These are phyloP conservation scores for Royoungia palumana DNA, from an alignment of 768 basidiomycete species.

Conservation along the genomic window DNA sequence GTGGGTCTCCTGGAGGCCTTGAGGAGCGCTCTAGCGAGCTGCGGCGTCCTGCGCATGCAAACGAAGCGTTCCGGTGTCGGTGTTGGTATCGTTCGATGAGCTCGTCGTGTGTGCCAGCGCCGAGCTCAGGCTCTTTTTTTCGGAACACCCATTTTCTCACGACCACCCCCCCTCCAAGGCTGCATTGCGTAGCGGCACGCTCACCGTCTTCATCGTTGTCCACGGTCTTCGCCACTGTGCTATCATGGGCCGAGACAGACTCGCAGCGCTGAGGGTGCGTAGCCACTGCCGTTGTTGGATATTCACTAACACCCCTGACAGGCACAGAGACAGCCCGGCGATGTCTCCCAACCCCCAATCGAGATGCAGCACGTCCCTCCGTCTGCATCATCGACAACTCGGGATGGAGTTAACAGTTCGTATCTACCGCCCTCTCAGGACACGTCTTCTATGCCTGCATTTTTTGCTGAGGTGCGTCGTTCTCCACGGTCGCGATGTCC, in stretches of 20 bases:
- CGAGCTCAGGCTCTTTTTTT: background rate
- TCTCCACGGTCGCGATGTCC: background rate
- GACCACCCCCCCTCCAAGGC: background rate
- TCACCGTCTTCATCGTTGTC: background rate
- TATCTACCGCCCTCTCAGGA: conserved; percentile 8
- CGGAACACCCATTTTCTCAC: conserved; percentile 11
- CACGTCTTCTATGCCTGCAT: conserved; percentile 29
- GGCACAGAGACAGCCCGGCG: conserved; percentile 51
- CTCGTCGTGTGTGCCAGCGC: conserved; percentile 1
- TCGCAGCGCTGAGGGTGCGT: conserved; percentile 77
- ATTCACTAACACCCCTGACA: conserved; percentile 43
- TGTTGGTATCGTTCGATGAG: conserved; percentile 41
- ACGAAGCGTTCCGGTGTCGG: conserved; percentile 54
- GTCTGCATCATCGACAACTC: conserved; percentile 1
- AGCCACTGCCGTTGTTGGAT: conserved; percentile 29
- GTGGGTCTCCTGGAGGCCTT: conserved; percentile 9
- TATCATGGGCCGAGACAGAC: conserved; percentile 66
- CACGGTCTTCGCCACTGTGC: too few relatives aligned
- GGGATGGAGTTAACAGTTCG: conserved; percentile 3
- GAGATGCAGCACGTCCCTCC: conserved; percentile 24
- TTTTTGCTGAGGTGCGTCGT: conserved; percentile 31
- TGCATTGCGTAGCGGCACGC: background rate
- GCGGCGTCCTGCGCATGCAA: conserved; percentile 57
- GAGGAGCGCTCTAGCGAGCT: conserved; percentile 77
- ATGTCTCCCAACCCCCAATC: conserved; percentile 21